A percentile compares a stretch with the other conserved stretches of the same genome.
Evolutionary conservation across 2,329 filamentous ascomycete species (phyloP).

Genomic region (Pseudofabraea citricarpa): DNA sequence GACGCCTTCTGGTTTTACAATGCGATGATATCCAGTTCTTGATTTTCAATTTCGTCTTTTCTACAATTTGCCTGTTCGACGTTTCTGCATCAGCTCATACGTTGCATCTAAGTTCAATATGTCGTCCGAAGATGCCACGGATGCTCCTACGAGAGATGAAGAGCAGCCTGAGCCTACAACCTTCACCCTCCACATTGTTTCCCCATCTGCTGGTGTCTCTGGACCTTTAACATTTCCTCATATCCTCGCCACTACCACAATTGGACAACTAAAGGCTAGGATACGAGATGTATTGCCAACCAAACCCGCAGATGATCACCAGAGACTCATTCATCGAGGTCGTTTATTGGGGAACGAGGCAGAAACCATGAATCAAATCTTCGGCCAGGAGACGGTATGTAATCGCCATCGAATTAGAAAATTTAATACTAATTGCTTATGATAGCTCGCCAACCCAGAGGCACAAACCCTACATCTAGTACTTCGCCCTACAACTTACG

Average conservation of each 20-base stretch:
- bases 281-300: slow-evolving; percentile 47
- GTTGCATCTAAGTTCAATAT: slow-evolving; percentile 9
- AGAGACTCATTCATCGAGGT: slow-evolving; percentile 57
- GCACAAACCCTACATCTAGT: slow-evolving; percentile 51
- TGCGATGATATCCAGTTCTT: not conserved
- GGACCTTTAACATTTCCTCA: slow-evolving; percentile 44
- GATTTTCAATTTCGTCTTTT: not conserved
- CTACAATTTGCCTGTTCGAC: not conserved
- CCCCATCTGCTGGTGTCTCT: slow-evolving; percentile 50
- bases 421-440: too few species aligned
- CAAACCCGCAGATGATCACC: slow-evolving; percentile 47
- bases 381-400: slow-evolving; percentile 43
- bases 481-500: slow-evolving; percentile 34
- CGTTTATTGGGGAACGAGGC: slow-evolving; percentile 48
- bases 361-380: slow-evolving; percentile 51
- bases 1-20: not conserved
- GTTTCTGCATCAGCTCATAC: not conserved
- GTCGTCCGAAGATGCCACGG: slow-evolving; percentile 10
- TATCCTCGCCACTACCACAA: slow-evolving; percentile 45
- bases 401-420: slow-evolving; percentile 4
- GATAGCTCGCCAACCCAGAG: slow-evolving; percentile 39
- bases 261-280: slow-evolving; percentile 52
- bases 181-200: slow-evolving; percentile 54
- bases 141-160: slow-evolving; percentile 15
- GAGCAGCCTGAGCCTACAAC: slow-evolving; percentile 21